phyloP scores from a whole-genome alignment of 1,284 basidiomycete species.

The Moniliella sp. region DNA sequence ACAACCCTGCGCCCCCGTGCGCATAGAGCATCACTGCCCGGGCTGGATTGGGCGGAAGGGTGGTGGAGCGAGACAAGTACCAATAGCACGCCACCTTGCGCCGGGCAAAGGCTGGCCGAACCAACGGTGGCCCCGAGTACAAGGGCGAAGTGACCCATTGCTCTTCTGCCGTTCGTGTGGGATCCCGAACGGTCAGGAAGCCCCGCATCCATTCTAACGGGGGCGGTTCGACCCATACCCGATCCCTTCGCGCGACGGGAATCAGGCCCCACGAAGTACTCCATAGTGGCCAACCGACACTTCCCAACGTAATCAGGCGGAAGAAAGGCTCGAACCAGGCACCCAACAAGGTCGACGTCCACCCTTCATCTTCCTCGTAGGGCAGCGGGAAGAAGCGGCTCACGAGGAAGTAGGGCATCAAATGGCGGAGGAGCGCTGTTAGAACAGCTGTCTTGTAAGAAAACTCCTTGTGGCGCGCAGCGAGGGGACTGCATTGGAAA shows the following conservation, averaged over 20 bases:
- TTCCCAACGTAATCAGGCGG: no score
- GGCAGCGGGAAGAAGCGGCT: conserved; percentile 14
- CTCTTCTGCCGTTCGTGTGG: no score
- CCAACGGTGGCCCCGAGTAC: conserved; percentile 20
- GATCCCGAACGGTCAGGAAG: conserved; percentile 21
- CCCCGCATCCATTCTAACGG: conserved; percentile 18
- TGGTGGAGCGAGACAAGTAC: conserved; percentile 17
- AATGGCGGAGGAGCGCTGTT: conserved; percentile 10
- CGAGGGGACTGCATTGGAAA: conserved; percentile 11
- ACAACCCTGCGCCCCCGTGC: conserved; percentile 27
- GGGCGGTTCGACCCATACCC: conserved; percentile 24
- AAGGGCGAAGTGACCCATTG: conserved; percentile 3
- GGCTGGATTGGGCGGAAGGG: conserved; percentile 7
- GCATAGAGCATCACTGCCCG: conserved; percentile 27
- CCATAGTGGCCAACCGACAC: no score
- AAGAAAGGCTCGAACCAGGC: conserved; percentile 17
- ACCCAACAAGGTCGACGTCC: conserved; percentile 16
- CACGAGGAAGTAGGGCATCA: conserved; percentile 10
- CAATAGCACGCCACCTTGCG: conserved; percentile 15
- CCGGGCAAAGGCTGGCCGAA: conserved; percentile 25
- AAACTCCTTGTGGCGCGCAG: no score
- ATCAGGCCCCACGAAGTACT: no score
- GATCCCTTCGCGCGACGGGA: conserved; percentile 14
- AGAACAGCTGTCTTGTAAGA: no score
- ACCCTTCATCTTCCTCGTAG: conserved; percentile 14